Conservation (phyloP, 2,329 filamentous ascomycete genomes). For the Pseudogymnoascus sp. region DNA sequence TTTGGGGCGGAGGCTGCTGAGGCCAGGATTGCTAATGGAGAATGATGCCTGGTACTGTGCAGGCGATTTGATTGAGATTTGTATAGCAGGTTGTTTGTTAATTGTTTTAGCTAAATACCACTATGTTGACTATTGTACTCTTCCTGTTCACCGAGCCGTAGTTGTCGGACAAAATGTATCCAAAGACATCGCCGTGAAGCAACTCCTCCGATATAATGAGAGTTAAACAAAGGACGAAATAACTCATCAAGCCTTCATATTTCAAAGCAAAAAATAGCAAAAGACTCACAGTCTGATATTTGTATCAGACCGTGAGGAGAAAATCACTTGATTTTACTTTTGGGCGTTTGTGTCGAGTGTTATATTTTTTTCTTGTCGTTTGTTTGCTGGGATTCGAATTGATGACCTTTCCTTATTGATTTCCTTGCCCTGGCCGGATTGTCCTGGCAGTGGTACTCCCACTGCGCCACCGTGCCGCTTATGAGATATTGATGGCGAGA, state of each 20-base stretch:
- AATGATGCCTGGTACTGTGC: background rate
- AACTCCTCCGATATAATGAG: background rate
- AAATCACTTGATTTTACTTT: background rate
- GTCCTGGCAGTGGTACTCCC: background rate
- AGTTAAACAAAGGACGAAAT: background rate
- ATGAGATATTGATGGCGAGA: background rate
- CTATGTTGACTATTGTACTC: background rate
- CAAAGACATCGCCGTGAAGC: background rate
- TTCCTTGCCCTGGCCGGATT: background rate
- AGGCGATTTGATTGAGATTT: background rate
- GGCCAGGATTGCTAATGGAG: slow-evolving; percentile 25
- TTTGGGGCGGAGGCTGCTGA: slow-evolving; percentile 48
- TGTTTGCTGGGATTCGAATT: background rate
- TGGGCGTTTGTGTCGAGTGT: background rate
- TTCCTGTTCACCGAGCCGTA: background rate
- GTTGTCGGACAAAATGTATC: background rate
- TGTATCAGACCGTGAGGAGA: background rate
- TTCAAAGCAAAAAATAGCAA: background rate
- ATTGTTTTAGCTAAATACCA: background rate
- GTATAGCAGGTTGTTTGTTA: background rate
- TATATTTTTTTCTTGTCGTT: background rate
- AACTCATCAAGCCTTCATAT: background rate
- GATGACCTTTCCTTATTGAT: background rate
- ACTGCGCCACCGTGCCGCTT: background rate
- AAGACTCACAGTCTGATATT: slow-evolving; percentile 5